phyloP scores from a whole-genome alignment of 2,329 filamentous ascomycete species.

The Thermothelomyces thermophilus region DNA sequence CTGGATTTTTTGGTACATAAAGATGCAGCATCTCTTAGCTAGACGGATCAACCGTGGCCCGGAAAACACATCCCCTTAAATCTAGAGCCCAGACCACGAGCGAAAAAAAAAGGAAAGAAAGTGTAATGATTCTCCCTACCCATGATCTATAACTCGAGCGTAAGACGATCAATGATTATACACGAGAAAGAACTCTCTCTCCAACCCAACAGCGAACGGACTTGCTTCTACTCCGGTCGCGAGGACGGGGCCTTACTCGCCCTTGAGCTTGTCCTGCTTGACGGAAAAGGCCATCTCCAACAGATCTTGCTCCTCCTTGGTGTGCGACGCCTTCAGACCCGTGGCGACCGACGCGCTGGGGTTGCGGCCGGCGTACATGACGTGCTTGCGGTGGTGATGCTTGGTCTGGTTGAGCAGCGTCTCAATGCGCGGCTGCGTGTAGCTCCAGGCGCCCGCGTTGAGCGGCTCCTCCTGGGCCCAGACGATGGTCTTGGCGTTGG shows the following conservation, averaged over 20 bases:
- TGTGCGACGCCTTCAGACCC: slow-evolving; percentile 78
- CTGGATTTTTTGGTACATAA: background rate
- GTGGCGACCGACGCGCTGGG: slow-evolving; percentile 92
- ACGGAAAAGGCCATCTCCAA: slow-evolving; percentile 59
- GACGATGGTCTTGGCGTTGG: slow-evolving; percentile 94
- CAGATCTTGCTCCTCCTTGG: slow-evolving; percentile 88
- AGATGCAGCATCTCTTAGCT: background rate
- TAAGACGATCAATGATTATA: slow-evolving; percentile 5
- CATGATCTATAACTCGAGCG: slow-evolving; percentile 8
- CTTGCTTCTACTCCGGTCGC: background rate
- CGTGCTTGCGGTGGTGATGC: slow-evolving; percentile 88
- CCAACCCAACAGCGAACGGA: background rate
- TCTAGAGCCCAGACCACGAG: background rate
- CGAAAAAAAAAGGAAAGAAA: slow-evolving; percentile 2
- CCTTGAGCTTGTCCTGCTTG: slow-evolving; percentile 63
- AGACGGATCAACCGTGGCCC: background rate
- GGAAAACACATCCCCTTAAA: background rate
- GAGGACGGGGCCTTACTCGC: slow-evolving; percentile 41
- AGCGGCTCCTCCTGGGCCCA: slow-evolving; percentile 98
- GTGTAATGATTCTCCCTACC: slow-evolving; percentile 2
- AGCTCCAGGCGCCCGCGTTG: slow-evolving; percentile 95
- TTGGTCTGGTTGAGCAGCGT: slow-evolving; percentile 89
- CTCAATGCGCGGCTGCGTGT: slow-evolving; percentile 95
- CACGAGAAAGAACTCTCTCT: slow-evolving; percentile 3
- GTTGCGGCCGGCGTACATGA: slow-evolving; percentile 93